phyloP scores from a whole-genome alignment of 1,284 basidiomycete species.

The Leccinum subatratum region DNA sequence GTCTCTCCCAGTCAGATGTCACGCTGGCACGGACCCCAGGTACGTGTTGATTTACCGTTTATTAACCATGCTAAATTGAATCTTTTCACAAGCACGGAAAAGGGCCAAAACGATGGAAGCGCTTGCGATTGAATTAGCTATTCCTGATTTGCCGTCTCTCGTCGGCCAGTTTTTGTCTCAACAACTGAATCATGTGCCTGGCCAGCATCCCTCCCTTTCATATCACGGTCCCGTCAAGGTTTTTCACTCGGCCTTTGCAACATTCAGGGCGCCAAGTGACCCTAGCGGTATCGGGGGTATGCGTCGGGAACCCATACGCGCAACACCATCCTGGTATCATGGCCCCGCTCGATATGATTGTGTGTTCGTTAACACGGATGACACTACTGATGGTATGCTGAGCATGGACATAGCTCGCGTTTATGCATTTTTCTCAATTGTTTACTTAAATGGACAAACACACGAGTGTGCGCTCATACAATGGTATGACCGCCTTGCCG shows the following conservation, averaged over 20 bases:
- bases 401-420: not conserved
- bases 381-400: not conserved
- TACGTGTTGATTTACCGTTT: not conserved
- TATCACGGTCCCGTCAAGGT: conserved; percentile 6
- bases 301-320: not conserved
- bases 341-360: not conserved
- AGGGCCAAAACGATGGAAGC: not conserved
- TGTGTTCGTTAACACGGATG: conserved; percentile 2
- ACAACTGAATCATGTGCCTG: not conserved
- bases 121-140: not conserved
- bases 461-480: conserved; percentile 6
- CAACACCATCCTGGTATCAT: not conserved
- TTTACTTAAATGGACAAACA: not conserved
- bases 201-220: not conserved
- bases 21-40: not conserved
- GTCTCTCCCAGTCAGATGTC: not conserved
- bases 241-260: conserved; percentile 3
- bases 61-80: not conserved
- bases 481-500: conserved; percentile 8
- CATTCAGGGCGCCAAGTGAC: conserved; percentile 6
- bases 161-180: conserved; percentile 1
- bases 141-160: not conserved
- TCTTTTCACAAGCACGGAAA: not conserved
- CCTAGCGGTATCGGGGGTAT: conserved; percentile 1
- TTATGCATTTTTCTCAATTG: conserved; percentile 3